Conservation (phyloP, 2,329 filamentous ascomycete genomes). For the Hypoxylon sp. region DNA sequence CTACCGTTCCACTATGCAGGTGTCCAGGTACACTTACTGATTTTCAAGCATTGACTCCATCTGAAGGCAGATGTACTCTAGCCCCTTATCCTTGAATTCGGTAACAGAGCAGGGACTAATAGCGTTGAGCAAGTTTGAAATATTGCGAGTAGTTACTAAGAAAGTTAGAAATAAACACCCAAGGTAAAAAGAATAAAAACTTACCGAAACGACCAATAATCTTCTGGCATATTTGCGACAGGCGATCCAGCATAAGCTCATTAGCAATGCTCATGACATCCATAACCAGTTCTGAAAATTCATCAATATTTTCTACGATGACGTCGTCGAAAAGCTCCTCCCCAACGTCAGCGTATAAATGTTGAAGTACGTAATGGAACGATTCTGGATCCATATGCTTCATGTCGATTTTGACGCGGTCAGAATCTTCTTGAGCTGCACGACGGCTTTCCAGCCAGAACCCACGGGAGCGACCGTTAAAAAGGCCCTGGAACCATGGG, state of each 20-base stretch:
- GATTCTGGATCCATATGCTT: slow-evolving; percentile 80
- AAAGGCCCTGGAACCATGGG: slow-evolving; percentile 92
- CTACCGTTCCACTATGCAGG: background rate
- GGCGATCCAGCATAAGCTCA: slow-evolving; percentile 92
- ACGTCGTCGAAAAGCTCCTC: slow-evolving; percentile 85
- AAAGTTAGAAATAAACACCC: slow-evolving; percentile 42
- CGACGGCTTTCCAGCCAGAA: slow-evolving; percentile 83
- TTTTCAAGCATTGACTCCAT: slow-evolving; percentile 94
- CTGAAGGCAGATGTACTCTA: slow-evolving; percentile 93
- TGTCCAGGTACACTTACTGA: slow-evolving; percentile 60
- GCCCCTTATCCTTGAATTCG: slow-evolving; percentile 86
- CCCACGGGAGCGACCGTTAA: slow-evolving; percentile 87
- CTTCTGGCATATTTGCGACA: slow-evolving; percentile 90
- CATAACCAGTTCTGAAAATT: slow-evolving; percentile 89
- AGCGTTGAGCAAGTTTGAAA: slow-evolving; percentile 85
- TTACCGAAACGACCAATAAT: slow-evolving; percentile 78
- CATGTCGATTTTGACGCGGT: slow-evolving; percentile 79
- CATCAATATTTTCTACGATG: slow-evolving; percentile 77
- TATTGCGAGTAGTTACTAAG: slow-evolving; percentile 82
- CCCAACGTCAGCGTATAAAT: slow-evolving; percentile 87
- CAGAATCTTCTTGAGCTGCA: slow-evolving; percentile 57
- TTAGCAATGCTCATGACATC: slow-evolving; percentile 92
- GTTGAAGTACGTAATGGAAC: slow-evolving; percentile 82
- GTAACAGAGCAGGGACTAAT: slow-evolving; percentile 86
- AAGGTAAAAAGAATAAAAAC: slow-evolving; percentile 14